phyloP scores from a whole-genome alignment of 164 flowering plant genomes.

The Platanus orientalis region DNA sequence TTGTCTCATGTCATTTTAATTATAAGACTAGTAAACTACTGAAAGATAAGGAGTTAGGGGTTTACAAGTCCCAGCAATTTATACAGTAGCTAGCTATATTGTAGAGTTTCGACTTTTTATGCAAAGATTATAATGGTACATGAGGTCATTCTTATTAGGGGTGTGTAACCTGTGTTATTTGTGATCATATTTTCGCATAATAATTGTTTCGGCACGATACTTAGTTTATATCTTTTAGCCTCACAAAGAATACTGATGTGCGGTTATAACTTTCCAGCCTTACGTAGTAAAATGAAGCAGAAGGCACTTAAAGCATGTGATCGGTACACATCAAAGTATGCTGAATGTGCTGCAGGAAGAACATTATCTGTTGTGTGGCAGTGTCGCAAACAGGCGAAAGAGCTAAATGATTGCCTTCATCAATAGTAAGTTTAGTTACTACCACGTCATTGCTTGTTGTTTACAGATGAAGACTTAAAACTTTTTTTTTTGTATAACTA shows the following conservation, averaged over 20 bases:
- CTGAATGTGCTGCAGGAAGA: conserved; percentile 78
- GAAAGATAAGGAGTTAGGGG: too few relatives aligned
- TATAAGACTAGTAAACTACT: too few relatives aligned
- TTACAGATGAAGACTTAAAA: neutral
- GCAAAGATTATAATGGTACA: too few relatives aligned
- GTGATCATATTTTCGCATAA: too few relatives aligned
- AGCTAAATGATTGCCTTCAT: conserved; percentile 75
- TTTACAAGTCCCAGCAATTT: too few relatives aligned
- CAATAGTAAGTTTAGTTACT: conserved; percentile 59
- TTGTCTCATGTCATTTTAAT: too few relatives aligned
- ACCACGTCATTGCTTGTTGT: neutral
- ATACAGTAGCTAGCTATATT: too few relatives aligned
- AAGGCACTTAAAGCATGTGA: conserved; percentile 88
- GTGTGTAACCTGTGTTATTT: too few relatives aligned
- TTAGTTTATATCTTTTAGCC: neutral
- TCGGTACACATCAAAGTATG: conserved; percentile 56
- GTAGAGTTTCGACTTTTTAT: too few relatives aligned
- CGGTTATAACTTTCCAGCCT: conserved; percentile 43
- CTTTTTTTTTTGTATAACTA: neutral
- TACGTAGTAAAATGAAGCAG: conserved; percentile 93
- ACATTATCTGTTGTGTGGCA: conserved; percentile 77
- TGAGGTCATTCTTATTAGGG: too few relatives aligned
- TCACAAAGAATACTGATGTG: neutral
- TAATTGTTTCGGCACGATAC: too few relatives aligned
- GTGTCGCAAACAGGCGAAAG: conserved; percentile 79